Conservation (phyloP, 352 stramenopile genomes). For the Pythium sukuiense region DNA sequence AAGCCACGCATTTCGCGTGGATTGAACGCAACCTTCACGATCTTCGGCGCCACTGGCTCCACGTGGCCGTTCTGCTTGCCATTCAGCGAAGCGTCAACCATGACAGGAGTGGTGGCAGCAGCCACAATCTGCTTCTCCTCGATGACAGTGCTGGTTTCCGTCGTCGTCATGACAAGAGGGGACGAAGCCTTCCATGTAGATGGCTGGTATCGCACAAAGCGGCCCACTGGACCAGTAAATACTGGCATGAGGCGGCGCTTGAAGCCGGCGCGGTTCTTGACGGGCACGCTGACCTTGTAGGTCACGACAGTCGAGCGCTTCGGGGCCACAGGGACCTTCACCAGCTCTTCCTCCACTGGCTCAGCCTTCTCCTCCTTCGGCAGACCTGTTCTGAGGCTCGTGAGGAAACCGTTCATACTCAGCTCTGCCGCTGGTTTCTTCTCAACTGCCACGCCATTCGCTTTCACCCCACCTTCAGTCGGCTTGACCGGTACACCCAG, state of each 20-base stretch:
- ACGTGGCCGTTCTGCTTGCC: background rate
- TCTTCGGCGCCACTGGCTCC: background rate
- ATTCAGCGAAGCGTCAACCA: background rate
- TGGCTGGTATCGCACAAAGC: slow-evolving; percentile 39
- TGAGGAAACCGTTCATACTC: slow-evolving; percentile 68
- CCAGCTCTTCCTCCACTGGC: slow-evolving; percentile 10
- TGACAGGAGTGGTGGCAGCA: too few relatives aligned
- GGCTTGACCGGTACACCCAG: slow-evolving; percentile 9
- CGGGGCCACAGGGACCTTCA: slow-evolving; percentile 13
- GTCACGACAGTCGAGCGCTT: slow-evolving; percentile 14
- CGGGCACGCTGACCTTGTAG: slow-evolving; percentile 21
- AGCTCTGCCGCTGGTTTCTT: slow-evolving; percentile 28
- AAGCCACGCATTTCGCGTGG: slow-evolving; percentile 54
- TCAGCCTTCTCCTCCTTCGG: background rate
- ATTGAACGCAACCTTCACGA: slow-evolving; percentile 51
- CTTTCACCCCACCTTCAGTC: background rate
- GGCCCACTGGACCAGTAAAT: slow-evolving; percentile 20
- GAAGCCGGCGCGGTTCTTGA: slow-evolving; percentile 29
- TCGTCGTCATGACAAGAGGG: slow-evolving; percentile 12
- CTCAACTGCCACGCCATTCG: slow-evolving; percentile 1
- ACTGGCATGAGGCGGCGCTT: slow-evolving; percentile 25
- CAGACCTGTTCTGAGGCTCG: slow-evolving; percentile 53
- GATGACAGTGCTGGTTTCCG: slow-evolving; percentile 2
- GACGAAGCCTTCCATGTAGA: slow-evolving; percentile 20
- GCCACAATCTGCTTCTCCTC: background rate